Conservation (phyloP, 306 rosid species). For the Castanea mollissima region DNA sequence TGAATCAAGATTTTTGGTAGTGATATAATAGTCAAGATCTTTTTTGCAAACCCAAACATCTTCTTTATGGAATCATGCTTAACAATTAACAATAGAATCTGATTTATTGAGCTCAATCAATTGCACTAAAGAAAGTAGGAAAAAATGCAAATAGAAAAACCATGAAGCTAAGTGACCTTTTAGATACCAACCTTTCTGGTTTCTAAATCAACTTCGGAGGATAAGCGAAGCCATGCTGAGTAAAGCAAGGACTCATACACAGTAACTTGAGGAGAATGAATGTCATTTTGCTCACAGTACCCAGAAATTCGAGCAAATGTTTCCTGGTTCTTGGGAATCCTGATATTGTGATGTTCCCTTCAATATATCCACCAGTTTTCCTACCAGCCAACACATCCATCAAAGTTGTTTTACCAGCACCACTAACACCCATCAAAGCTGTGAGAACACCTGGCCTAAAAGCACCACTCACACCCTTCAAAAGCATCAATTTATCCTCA, state of each 20-base stretch:
- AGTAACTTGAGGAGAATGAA: slow-evolving; percentile 68
- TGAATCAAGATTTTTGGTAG: background rate
- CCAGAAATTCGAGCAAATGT: slow-evolving; percentile 61
- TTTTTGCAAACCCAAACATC: background rate
- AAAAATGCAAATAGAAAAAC: too few species aligned
- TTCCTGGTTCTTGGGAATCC: slow-evolving; percentile 66
- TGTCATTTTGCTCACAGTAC: slow-evolving; percentile 69
- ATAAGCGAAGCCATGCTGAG: slow-evolving; percentile 68
- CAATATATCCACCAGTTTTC: slow-evolving; percentile 71
- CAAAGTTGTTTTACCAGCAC: slow-evolving; percentile 73
- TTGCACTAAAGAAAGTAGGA: background rate
- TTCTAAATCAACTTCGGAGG: slow-evolving; percentile 17
- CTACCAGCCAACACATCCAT: slow-evolving; percentile 76
- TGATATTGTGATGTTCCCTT: slow-evolving; percentile 51
- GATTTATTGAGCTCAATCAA: background rate
- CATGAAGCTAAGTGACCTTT: too few species aligned
- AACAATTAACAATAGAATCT: background rate
- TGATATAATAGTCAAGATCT: background rate
- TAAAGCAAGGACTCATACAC: slow-evolving; percentile 57
- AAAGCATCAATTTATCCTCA: slow-evolving; percentile 48
- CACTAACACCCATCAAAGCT: slow-evolving; percentile 74
- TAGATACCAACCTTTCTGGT: slow-evolving; percentile 23
- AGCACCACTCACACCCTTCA: slow-evolving; percentile 63
- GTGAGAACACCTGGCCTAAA: slow-evolving; percentile 73
- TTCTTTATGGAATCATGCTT: background rate